Percentiles rank a stretch among this genome's conserved stretches.
Conservation (phyloP, 164 flowering plant genomes). For the Annona cherimola region DNA sequence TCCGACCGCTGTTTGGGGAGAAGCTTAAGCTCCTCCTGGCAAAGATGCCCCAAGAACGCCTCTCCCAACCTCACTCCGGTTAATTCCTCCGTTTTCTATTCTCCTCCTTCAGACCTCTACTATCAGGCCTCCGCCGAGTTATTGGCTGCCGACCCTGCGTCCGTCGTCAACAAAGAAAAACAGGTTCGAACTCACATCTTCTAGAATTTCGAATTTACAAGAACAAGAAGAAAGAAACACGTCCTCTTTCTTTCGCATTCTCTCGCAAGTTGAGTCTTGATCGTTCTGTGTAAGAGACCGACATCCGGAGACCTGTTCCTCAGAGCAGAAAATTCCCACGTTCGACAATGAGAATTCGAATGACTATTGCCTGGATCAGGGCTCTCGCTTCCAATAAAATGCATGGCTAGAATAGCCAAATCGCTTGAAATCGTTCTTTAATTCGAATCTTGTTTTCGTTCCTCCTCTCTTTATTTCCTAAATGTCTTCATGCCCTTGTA, state of each 20-base stretch:
- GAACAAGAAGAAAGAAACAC: neutral
- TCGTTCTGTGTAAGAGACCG: too few species aligned
- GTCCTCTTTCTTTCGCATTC: neutral
- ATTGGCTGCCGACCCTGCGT: neutral
- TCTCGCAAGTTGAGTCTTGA: neutral
- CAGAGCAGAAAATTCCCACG: too few species aligned
- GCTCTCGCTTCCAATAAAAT: too few species aligned
- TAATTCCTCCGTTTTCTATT: neutral
- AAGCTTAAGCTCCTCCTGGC: conserved; percentile 9
- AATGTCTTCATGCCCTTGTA: too few species aligned
- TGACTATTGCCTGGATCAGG: too few species aligned
- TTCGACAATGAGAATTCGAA: too few species aligned
- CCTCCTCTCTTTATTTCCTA: too few species aligned
- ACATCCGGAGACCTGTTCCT: too few species aligned
- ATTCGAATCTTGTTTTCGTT: neutral
- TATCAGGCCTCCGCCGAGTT: conserved; percentile 10
- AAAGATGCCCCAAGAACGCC: conserved; percentile 16
- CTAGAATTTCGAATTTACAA: neutral
- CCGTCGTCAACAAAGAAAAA: neutral
- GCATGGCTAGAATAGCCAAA: too few species aligned
- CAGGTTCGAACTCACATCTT: neutral
- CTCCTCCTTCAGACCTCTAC: conserved; percentile 4
- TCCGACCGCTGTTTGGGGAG: neutral
- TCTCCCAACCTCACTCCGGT: conserved; percentile 18
- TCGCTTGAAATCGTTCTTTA: too few species aligned